Base-by-base conservation (phyloP, 306 rosid genomes). In the Ochetophila trinervis region DNA sequence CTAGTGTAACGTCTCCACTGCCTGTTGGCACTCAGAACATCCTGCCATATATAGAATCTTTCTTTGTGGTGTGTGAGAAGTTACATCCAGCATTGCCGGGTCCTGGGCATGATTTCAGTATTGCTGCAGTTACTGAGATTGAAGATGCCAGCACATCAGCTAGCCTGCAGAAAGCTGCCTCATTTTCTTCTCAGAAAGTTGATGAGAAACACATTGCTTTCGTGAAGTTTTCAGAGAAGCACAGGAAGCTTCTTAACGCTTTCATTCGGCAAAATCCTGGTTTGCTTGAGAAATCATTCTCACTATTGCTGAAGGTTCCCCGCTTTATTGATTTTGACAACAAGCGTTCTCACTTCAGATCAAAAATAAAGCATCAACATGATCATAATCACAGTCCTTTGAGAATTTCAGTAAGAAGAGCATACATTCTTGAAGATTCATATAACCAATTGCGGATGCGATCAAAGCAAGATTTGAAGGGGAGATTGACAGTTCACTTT, bases 401-500 rank as follows among this genome's bases (percentile, higher is more conserved):
- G 65, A 87, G 96, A 81, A 89, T 92, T 64, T 87, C 98, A 13
- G 98, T 92, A 35, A 87, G 98, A 73, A 87, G 98, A 72, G 98
- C 98, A 3, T 92, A 92, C 79, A 83, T 92, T 76, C 86, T 92
- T 62, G 98, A 92, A 74, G 98, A 92, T 80, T 92, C 98, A 10
- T 92, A 92, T 73, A 92, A 92, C 79, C 98, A 92, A 79, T 82
- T 92, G 74, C 96, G 98, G 42, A 62, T 92, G 98, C 84, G 98
- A 77, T 76, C 96, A 53, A 78, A 86, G 32, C 77, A 70, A 71
- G 96, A 92, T 79, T 74, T 92, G 84, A 92, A 87, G 81, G 98
- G 98, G 53, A 84, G 98, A 81, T 79, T 92, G 85, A 89, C 92
- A 27, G 98, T 92, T 80, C 92, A 92, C 80, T 92, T 92, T 68